phyloP scores from a whole-genome alignment of 306 rosid genomes.

The Hippophae gyantsensis region DNA sequence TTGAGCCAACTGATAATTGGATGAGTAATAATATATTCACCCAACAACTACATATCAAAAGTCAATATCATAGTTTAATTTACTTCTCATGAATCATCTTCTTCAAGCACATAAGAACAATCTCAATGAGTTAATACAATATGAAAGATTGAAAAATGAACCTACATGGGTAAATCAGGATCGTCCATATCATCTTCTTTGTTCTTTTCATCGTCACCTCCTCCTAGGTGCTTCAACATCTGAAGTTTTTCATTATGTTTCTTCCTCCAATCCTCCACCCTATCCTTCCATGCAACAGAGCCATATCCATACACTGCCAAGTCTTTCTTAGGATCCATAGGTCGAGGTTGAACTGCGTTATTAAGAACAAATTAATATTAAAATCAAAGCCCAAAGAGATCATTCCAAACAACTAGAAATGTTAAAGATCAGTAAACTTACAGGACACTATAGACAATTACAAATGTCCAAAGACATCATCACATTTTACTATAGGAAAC shows the following conservation, averaged over 20 bases:
- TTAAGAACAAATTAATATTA: conserved; percentile 16
- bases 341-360: conserved; percentile 57
- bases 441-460: conserved; percentile 15
- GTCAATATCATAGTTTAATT: background rate
- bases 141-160: background rate
- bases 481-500: conserved; percentile 26
- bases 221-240: conserved; percentile 56
- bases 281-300: conserved; percentile 85
- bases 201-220: conserved; percentile 30
- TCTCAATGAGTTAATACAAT: background rate
- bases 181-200: conserved; percentile 39
- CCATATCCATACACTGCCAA: conserved; percentile 80
- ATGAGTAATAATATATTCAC: background rate
- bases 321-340: conserved; percentile 91
- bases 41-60: background rate
- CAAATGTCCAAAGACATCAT: background rate
- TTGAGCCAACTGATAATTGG: background rate
- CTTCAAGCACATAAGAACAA: background rate
- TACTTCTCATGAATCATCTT: background rate
- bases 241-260: conserved; percentile 66
- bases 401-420: conserved; percentile 6
- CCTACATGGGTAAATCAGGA: conserved; percentile 74
- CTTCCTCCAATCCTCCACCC: conserved; percentile 88
- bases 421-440: conserved; percentile 19
- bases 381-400: background rate